Conservation (phyloP, 345 rosid genomes). For the Eucalyptus victrix region DNA sequence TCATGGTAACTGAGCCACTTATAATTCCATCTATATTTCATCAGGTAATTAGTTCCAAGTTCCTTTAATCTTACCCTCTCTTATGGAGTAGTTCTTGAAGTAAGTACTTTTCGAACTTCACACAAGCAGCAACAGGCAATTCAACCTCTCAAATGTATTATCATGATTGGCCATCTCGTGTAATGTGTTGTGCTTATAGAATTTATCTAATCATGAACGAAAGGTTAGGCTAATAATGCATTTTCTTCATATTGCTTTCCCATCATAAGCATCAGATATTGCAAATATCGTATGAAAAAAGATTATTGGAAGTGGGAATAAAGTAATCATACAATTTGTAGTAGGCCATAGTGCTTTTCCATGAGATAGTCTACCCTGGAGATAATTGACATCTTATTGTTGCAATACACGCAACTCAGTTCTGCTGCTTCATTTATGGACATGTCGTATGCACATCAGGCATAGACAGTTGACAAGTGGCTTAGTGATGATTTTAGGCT, state of each 20-base stretch:
- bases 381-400: background rate
- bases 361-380: background rate
- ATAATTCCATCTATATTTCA: conserved; percentile 71
- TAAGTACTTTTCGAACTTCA: background rate
- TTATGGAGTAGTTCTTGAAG: background rate
- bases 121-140: background rate
- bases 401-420: background rate
- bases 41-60: conserved; percentile 36
- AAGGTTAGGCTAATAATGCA: background rate
- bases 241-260: background rate
- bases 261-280: background rate
- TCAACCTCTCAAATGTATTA: background rate
- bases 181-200: background rate
- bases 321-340: background rate
- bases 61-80: background rate
- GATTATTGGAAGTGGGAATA: background rate
- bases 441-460: background rate
- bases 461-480: background rate
- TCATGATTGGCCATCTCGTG: background rate
- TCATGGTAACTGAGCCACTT: conserved; percentile 78
- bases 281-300: background rate
- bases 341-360: background rate
- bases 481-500: background rate
- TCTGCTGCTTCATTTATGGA: background rate
- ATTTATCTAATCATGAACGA: background rate